Evolutionary conservation across 1,284 basidiomycete genomes (phyloP).

Genomic region (Ustilago vetiveriae): DNA sequence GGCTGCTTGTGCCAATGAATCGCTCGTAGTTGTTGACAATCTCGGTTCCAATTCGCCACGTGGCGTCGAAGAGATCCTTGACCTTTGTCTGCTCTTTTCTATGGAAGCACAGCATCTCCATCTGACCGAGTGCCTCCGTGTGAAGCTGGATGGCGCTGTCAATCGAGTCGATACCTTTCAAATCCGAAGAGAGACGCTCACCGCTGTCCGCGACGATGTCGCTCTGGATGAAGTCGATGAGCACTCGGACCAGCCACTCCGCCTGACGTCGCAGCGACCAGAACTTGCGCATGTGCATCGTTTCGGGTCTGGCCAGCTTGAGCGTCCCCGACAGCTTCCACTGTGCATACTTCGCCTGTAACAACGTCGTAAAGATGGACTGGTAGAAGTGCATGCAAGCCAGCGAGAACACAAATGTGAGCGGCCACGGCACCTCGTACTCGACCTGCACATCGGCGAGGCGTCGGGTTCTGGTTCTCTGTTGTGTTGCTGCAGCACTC

Average conservation of each 20-base stretch:
- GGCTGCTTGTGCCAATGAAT: conserved; percentile 27
- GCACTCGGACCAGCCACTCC: conserved; percentile 38
- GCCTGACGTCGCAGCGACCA: conserved; percentile 36
- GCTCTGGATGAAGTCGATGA: conserved; percentile 29
- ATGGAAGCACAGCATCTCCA: conserved; percentile 40
- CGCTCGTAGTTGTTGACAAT: conserved; percentile 35
- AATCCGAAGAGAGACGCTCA: conserved; percentile 8
- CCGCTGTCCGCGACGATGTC: conserved; percentile 20
- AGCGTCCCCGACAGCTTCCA: conserved; percentile 29
- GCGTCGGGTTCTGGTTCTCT: conserved; percentile 20
- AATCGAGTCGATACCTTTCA: conserved; percentile 23
- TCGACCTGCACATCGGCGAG: conserved; percentile 29
- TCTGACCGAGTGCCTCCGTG: conserved; percentile 15
- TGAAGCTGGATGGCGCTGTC: conserved; percentile 29
- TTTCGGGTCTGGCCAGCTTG: conserved; percentile 33
- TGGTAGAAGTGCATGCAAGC: conserved; percentile 35
- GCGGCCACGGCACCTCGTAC: conserved; percentile 49
- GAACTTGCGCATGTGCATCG: conserved; percentile 38
- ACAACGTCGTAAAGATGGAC: conserved; percentile 27
- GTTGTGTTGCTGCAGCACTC: conserved; percentile 11
- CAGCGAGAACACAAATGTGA: conserved; percentile 25
- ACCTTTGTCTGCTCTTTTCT: conserved; percentile 22
- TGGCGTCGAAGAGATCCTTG: conserved; percentile 22
- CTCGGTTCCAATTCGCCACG: conserved; percentile 24
- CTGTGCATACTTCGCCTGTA: conserved; percentile 35